Conservation (phyloP, 306 rosid species). For the Cicer pinnatifidum region DNA sequence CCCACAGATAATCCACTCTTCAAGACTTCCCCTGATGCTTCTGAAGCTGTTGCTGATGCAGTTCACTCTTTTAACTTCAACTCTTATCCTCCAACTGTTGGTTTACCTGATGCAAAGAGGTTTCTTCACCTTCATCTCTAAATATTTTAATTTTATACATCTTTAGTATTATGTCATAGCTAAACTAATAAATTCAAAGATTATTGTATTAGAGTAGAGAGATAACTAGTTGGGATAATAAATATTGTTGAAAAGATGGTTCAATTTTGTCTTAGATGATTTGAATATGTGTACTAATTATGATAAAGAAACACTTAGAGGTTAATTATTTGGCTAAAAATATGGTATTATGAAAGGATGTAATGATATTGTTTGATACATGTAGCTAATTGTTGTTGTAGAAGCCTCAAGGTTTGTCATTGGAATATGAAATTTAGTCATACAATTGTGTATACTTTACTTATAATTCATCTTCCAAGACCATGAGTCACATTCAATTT, state of each 20-base stretch:
- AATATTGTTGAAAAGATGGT: not conserved
- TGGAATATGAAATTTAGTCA: no score
- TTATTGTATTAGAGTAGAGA: not conserved
- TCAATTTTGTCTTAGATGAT: not conserved
- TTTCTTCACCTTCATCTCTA: not conserved
- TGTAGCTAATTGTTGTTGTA: no score
- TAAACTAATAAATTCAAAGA: no score
- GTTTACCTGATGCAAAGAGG: constrained; percentile 59
- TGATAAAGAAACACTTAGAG: not conserved
- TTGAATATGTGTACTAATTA: not conserved
- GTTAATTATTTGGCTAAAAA: no score
- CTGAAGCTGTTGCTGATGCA: constrained; percentile 50
- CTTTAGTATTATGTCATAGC: no score
- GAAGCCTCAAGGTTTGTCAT: no score
- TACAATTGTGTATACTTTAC: no score
- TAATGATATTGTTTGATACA: no score
- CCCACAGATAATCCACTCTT: constrained; percentile 54
- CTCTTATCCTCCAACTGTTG: constrained; percentile 58
- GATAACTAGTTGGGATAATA: not conserved
- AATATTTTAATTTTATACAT: no score
- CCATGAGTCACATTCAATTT: not conserved
- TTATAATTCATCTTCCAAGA: no score
- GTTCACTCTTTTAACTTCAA: constrained; percentile 56
- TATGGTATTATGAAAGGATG: no score
- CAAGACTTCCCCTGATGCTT: constrained; percentile 41